Percentiles rank a stretch among this genome's conserved stretches.
Conservation (phyloP, 495 filamentous ascomycete species). For the Penicillium chermesinum region DNA sequence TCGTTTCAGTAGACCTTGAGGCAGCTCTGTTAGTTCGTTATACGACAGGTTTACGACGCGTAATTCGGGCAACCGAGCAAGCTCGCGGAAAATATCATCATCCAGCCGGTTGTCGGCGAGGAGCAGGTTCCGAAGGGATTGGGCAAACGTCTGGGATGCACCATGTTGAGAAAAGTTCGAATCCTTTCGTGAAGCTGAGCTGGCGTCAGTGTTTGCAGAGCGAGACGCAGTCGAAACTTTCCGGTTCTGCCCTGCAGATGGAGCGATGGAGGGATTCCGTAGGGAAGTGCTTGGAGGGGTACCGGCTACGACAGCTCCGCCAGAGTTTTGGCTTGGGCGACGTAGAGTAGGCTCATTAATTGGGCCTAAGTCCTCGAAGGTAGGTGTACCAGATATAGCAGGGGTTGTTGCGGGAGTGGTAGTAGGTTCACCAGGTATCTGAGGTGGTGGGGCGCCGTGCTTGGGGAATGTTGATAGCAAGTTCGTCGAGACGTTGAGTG, state of each 20-base stretch:
- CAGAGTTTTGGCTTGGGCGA: constrained; percentile 79
- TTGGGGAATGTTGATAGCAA: constrained; percentile 87
- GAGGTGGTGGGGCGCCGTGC: constrained; percentile 58
- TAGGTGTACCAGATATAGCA: constrained; percentile 53
- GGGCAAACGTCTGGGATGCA: constrained; percentile 75
- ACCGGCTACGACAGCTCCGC: constrained; percentile 66
- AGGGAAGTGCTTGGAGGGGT: constrained; percentile 61
- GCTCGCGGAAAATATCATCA: constrained; percentile 90
- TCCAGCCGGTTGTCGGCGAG: constrained; percentile 91
- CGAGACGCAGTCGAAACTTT: constrained; percentile 81
- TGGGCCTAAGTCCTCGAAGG: constrained; percentile 69
- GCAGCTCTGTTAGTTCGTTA: constrained; percentile 89
- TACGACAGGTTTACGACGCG: constrained; percentile 91
- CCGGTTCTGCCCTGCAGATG: constrained; percentile 63
- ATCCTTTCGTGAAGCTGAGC: constrained; percentile 72
- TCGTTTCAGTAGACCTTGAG: constrained; percentile 75
- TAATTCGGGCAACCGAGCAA: constrained; percentile 76
- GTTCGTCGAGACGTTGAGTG: constrained; percentile 92
- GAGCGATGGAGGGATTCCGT: constrained; percentile 76
- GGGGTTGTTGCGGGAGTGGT: constrained; percentile 50
- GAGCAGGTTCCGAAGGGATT: constrained; percentile 74
- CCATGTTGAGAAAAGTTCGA: constrained; percentile 66
- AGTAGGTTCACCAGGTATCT: constrained; percentile 48
- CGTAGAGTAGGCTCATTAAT: constrained; percentile 60
- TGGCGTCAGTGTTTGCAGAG: constrained; percentile 51